Base-by-base conservation (phyloP, 805 yeast species). In the Saccharomycopsis sp. region DNA sequence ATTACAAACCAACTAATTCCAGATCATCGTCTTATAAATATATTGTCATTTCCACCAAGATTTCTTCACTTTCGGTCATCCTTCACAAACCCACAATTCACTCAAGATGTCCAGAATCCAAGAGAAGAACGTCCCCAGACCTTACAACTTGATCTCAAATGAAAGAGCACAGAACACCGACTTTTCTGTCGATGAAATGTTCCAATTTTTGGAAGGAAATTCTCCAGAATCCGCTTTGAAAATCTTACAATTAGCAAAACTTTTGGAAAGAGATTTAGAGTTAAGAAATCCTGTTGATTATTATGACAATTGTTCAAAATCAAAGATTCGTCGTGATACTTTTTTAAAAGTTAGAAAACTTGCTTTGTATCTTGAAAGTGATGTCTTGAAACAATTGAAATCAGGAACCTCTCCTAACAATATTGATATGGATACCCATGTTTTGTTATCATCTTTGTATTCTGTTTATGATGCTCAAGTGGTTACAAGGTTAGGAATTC, bases 401-500 rank as follows among this genome's bases (percentile, higher is more conserved):
- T 45, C 36, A 17, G 66, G 62, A 45, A 54, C 54, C 27, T 64
- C 66, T 9, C 42, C 57, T 44, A 59, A 60, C 37, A 64, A 66
- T 20, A 61, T 57, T 8, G 43, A 40, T 26, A 15, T 38, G 9
- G 14, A 36, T 13, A 19, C 31, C 30, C 78, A 79, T 56, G 73
- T 72, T 55, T 68, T 72, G 50, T 64, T 88, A 52, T 61, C 79
- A 46, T 69, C 76, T 25, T 49, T 78, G 42, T 58, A 79, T 23
- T 75, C 76, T 14, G 64, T 78, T 33, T 69, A 78, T 47, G 96
- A 89, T 58, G 94, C 95, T 14, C 79, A 78, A 50, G 63, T 82
- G 34, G 74, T 76, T 39, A 87, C 95, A 25, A 73, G 97, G 52
- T 60, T 84, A 37, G 95, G 95, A 31, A 87, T 88, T 41, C 94